Conservation (phyloP, 345 rosid genomes). For the Dipteronia sinensis region DNA sequence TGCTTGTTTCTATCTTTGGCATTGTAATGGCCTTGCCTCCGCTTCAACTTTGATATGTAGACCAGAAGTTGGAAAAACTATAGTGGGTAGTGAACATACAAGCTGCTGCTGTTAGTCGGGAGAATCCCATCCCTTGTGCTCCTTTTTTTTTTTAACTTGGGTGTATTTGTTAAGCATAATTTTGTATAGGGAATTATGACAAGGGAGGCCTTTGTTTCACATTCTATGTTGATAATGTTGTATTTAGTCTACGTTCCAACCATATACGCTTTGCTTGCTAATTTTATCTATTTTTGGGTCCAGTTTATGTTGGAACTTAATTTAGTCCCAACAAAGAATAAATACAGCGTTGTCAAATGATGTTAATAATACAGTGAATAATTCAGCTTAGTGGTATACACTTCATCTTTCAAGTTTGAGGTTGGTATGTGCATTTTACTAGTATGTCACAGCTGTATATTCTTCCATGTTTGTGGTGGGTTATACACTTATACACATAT, state of each 20-base stretch:
- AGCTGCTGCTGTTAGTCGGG: constrained; percentile 4
- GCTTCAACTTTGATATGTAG: constrained; percentile 68
- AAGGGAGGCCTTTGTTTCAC: constrained; percentile 9
- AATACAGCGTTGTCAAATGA: no score
- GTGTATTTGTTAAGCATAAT: constrained; percentile 15
- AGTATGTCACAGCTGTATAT: no score
- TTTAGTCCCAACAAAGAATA: no score
- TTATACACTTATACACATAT: no score
- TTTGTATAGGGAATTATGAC: constrained; percentile 35
- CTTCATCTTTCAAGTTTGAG: no score
- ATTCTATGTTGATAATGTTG: constrained; percentile 20
- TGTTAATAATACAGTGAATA: no score
- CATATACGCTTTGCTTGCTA: constrained; percentile 10
- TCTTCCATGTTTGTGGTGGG: no score
- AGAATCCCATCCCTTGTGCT: constrained; percentile 13
- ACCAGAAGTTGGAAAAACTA: constrained; percentile 13
- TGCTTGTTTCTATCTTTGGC: constrained; percentile 89
- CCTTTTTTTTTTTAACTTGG: constrained; percentile 13
- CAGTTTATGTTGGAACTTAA: constrained; percentile 6
- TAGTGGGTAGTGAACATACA: constrained; percentile 26
- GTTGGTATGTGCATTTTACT: no score
- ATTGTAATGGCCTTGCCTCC: constrained; percentile 94
- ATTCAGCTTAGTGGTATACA: no score
- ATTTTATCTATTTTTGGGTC: constrained; percentile 13
- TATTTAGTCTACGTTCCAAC: constrained; percentile 17